Percentiles rank a stretch among this genome's conserved stretches.
These are phyloP conservation scores for Styphnolobium japonicum DNA, from an alignment of 306 rosid species.

Conservation along the genomic window DNA sequence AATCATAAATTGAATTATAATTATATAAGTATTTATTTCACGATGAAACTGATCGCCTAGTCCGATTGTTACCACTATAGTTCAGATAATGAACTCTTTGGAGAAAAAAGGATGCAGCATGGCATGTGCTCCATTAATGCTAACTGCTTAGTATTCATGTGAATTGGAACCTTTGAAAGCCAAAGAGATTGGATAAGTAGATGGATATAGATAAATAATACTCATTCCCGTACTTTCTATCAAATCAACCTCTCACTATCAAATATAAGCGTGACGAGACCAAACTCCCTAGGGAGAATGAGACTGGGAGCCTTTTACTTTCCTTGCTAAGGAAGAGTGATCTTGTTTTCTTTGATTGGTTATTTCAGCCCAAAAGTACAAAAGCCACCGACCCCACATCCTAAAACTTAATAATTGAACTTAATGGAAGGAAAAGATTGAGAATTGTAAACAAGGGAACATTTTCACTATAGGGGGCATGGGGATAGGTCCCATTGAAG, in stretches of 20 bases:
- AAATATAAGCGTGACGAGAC: slow-evolving; percentile 53
- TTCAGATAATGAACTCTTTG: slow-evolving; percentile 1
- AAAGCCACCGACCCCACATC: slow-evolving; percentile 8
- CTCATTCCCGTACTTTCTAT: slow-evolving; percentile 37
- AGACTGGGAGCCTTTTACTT: slow-evolving; percentile 20
- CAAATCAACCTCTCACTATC: slow-evolving; percentile 45
- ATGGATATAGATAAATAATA: slow-evolving; percentile 27
- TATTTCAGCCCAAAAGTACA: slow-evolving; percentile 21
- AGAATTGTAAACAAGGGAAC: background rate
- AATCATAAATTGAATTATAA: no score
- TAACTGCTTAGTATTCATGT: slow-evolving; percentile 27
- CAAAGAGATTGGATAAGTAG: slow-evolving; percentile 26
- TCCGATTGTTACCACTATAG: no score
- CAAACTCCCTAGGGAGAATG: slow-evolving; percentile 34
- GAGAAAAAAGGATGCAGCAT: slow-evolving; percentile 1
- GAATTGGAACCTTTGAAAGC: slow-evolving; percentile 40
- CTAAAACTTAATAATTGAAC: slow-evolving; percentile 19
- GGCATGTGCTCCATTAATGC: slow-evolving; percentile 30
- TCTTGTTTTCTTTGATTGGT: slow-evolving; percentile 21
- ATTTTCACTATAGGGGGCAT: background rate
- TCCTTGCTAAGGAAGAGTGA: background rate
- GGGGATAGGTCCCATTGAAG: slow-evolving; percentile 20
- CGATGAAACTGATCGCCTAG: no score
- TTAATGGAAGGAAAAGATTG: background rate
- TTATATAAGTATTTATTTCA: no score